phyloP scores from a whole-genome alignment of 164 flowering plant species.

The Pachysandra terminalis region DNA sequence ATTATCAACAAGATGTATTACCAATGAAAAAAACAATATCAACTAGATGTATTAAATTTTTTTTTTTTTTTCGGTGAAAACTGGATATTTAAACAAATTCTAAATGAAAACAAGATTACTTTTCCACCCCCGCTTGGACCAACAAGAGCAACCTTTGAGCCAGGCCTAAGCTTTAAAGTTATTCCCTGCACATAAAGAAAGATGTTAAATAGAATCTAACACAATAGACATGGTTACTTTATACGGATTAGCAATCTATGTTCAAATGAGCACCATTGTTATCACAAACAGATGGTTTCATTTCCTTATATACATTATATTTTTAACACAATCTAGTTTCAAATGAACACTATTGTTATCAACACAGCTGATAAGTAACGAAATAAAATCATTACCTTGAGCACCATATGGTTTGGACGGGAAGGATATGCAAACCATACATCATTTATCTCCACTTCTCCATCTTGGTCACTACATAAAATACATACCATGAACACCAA shows the following conservation, averaged over 20 bases:
- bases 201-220: neutral
- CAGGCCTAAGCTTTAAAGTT: slow-evolving; percentile 67
- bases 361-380: neutral
- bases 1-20: neutral
- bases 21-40: neutral
- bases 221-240: too few relatives aligned
- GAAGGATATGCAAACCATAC: slow-evolving; percentile 99
- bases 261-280: too few relatives aligned
- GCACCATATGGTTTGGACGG: slow-evolving; percentile 82
- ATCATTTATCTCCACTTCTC: slow-evolving; percentile 84
- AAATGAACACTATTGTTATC: neutral
- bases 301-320: neutral
- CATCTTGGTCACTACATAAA: slow-evolving; percentile 62
- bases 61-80: too few relatives aligned
- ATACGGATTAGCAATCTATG: too few relatives aligned
- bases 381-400: slow-evolving; percentile 56
- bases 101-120: slow-evolving; percentile 34
- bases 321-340: neutral
- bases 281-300: neutral
- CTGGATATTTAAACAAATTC: too few relatives aligned
- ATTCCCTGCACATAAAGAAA: slow-evolving; percentile 56
- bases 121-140: slow-evolving; percentile 99
- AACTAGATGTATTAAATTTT: neutral
- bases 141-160: slow-evolving; percentile 94
- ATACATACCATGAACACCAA: neutral